Evolutionary conservation across 2,329 filamentous ascomycete species (phyloP).

Genomic region (Zymoseptoria tritici): DNA sequence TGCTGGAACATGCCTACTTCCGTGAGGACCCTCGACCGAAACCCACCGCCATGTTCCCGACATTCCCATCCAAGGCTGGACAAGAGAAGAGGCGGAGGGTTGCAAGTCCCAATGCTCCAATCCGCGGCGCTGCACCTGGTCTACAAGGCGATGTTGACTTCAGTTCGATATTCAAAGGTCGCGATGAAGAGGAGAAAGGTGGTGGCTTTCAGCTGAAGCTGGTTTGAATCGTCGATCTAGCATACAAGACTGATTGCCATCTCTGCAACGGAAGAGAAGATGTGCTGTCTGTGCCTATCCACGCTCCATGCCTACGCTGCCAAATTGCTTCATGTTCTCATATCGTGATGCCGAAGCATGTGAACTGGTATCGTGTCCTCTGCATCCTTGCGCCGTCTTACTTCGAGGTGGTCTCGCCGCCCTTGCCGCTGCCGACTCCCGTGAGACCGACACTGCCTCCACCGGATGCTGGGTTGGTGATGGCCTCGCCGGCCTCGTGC

Average conservation of each 20-base stretch:
- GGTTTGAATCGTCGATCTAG: slow-evolving; percentile 12
- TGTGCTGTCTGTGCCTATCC: not conserved
- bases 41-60: slow-evolving; percentile 86
- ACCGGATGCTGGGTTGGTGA: slow-evolving; percentile 6
- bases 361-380: not conserved
- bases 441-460: slow-evolving; percentile 5
- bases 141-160: slow-evolving; percentile 39
- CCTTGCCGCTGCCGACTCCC: slow-evolving; percentile 12
- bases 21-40: slow-evolving; percentile 83
- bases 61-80: slow-evolving; percentile 90
- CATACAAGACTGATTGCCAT: not conserved
- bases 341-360: not conserved
- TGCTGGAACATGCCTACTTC: slow-evolving; percentile 79
- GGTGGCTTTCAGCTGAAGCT: slow-evolving; percentile 39
- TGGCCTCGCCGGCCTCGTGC: slow-evolving; percentile 31
- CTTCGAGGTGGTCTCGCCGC: not conserved
- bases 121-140: slow-evolving; percentile 50
- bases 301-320: not conserved
- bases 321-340: not conserved
- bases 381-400: not conserved
- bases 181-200: slow-evolving; percentile 42
- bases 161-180: slow-evolving; percentile 43
- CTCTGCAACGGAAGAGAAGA: not conserved
- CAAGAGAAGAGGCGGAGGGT: slow-evolving; percentile 71
- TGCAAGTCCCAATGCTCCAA: slow-evolving; percentile 76